Evolutionary conservation across 148 eudicot genomes (phyloP).

Genomic region (Fagopyrum tataricum): DNA sequence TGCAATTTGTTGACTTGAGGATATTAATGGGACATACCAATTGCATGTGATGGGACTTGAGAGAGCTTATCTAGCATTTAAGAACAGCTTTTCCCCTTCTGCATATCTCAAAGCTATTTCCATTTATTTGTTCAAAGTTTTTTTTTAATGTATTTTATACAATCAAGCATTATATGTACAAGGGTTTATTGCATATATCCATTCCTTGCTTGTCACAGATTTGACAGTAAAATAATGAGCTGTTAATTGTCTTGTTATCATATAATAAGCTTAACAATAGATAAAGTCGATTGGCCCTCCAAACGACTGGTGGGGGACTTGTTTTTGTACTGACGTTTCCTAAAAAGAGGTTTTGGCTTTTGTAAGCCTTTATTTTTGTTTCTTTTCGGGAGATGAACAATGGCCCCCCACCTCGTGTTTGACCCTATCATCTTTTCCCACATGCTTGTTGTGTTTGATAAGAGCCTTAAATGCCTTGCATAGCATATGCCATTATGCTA

Average conservation of each 20-base stretch:
- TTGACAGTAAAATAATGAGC: neutral
- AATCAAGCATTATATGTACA: too few relatives aligned
- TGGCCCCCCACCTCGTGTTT: neutral
- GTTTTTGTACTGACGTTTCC: neutral
- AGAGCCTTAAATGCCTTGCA: neutral
- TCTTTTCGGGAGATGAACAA: neutral
- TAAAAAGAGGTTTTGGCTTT: neutral
- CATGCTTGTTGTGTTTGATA: neutral
- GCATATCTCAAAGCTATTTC: neutral
- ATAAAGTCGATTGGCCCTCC: neutral
- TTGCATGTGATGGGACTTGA: conserved; percentile 4
- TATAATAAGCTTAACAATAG: neutral
- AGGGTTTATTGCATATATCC: too few relatives aligned
- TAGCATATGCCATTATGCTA: neutral
- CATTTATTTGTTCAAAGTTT: neutral
- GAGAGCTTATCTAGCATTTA: neutral
- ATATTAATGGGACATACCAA: neutral
- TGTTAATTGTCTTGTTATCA: neutral
- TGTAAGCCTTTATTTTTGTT: neutral
- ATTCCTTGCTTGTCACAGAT: neutral
- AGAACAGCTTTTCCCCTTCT: neutral
- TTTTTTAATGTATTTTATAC: neutral
- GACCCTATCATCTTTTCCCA: neutral
- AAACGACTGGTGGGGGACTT: neutral
- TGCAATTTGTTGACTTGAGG: too few relatives aligned